A percentile compares a stretch with the other conserved stretches of the same genome.
These are phyloP conservation scores for Picea engelmannii DNA, from an alignment of 83 land plant genomes.

Conservation along the genomic window DNA sequence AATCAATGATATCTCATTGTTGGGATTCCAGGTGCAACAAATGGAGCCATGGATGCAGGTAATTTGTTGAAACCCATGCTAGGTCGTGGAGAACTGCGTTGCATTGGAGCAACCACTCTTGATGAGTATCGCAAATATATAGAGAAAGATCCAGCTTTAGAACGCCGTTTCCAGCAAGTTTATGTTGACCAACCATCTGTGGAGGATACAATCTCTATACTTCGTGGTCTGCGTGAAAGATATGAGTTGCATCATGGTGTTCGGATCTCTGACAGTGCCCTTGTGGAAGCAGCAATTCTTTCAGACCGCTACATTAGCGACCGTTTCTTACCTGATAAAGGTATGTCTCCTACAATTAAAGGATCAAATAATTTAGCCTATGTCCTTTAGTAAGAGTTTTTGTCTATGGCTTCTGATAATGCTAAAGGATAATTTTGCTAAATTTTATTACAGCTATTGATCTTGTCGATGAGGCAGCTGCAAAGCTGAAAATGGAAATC, in stretches of 20 bases:
- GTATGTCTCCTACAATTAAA: slow-evolving; percentile 16
- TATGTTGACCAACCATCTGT: slow-evolving; percentile 96
- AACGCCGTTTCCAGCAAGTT: slow-evolving; percentile 97
- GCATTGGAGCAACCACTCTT: slow-evolving; percentile 98
- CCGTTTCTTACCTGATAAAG: slow-evolving; percentile 82
- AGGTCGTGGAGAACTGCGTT: slow-evolving; percentile 93
- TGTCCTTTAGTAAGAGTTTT: slow-evolving; percentile 8
- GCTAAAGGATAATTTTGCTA: not conserved
- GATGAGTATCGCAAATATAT: slow-evolving; percentile 99
- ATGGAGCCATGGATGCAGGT: slow-evolving; percentile 99
- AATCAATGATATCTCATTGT: not conserved
- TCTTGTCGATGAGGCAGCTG: slow-evolving; percentile 87
- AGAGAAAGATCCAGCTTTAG: slow-evolving; percentile 97
- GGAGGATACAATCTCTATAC: slow-evolving; percentile 85
- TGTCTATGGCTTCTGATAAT: not conserved
- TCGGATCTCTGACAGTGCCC: slow-evolving; percentile 89
- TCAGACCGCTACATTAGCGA: slow-evolving; percentile 92
- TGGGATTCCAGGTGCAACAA: slow-evolving; percentile 79
- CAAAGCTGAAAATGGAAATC: slow-evolving; percentile 98
- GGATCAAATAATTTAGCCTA: not conserved
- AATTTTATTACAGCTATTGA: slow-evolving; percentile 59
- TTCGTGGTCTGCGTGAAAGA: slow-evolving; percentile 92
- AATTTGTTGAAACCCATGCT: slow-evolving; percentile 98
- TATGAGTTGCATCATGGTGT: slow-evolving; percentile 99
- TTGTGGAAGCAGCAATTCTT: slow-evolving; percentile 89